phyloP scores from a whole-genome alignment of 768 basidiomycete species.

The Calvatia gigantea region DNA sequence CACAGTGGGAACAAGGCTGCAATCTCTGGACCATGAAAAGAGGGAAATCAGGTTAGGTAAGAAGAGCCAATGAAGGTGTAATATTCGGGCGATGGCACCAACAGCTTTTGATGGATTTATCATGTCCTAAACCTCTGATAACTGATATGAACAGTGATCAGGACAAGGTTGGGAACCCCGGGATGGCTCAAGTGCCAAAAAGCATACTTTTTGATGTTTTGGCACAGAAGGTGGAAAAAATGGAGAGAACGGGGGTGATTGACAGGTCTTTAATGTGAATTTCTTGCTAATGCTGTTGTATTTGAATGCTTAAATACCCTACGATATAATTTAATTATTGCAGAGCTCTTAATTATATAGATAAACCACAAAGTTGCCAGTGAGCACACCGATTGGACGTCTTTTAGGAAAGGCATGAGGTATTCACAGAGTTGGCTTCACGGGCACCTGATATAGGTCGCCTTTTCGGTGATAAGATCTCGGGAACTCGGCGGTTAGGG shows the following conservation, averaged over 20 bases:
- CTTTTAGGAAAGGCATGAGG: no score
- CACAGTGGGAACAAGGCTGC: neutral
- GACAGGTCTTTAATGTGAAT: neutral
- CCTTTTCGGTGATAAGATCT: no score
- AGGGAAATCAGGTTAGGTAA: neutral
- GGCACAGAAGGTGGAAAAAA: slow-evolving; percentile 11
- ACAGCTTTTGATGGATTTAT: slow-evolving; percentile 14
- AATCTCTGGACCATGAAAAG: slow-evolving; percentile 4
- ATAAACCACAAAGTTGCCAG: no score
- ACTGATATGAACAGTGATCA: neutral
- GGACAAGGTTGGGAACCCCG: neutral
- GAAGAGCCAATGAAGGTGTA: neutral
- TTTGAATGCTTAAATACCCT: neutral
- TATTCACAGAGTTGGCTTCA: no score
- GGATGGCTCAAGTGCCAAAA: neutral
- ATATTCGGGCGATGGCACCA: slow-evolving; percentile 5
- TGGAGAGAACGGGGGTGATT: neutral
- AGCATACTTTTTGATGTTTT: slow-evolving; percentile 22
- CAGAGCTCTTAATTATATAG: no score
- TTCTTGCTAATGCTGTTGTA: neutral
- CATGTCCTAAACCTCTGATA: slow-evolving; percentile 21
- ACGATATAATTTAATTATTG: neutral
- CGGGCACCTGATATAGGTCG: no score
- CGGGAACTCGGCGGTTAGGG: no score
- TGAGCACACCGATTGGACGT: neutral